Base-by-base conservation (phyloP, 2,329 filamentous ascomycete genomes). In the Sporothrix variecibatus region DNA sequence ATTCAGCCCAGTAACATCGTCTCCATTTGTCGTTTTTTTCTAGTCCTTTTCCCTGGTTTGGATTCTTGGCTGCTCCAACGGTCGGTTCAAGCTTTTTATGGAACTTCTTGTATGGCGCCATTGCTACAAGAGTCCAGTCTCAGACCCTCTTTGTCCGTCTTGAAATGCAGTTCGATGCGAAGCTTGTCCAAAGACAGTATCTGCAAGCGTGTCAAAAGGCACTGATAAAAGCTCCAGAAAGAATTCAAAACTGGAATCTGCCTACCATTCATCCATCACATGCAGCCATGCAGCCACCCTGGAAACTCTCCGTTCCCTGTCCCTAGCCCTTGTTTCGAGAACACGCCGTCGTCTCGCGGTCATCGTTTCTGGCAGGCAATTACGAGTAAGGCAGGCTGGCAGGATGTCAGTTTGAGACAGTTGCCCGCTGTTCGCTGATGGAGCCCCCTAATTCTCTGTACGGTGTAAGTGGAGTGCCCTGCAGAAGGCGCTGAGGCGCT, bases 151-250 rank as follows among this genome's bases (percentile, higher is more conserved):
- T 49, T 9, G 8, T 6, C 20, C 43, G 43, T 49, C 43, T 49
- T 49, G 4, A 17, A 49, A 15, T 26, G 38, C 62, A 28, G 62
- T 4, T 38, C 38, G 62, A 40, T n/a, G 9, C 38, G 31, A 43
- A 65, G 43, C 65, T 53, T 69, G 43, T 51, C 26, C 46, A 69
- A 53, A 69, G 46, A 56, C 67, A 38, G 46, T 56, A 69, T 69
- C 46, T 69, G 20, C 46, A 69, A 38, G 28, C 46, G 67, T 40
- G 67, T 3, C 28, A 17, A 12, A n/a, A 40, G 38, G 38, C 12
- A 12, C n/a, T 28, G 23, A 56, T 2, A 9, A 7, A n/a, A 12
- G 28, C 3, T 26, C 3, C 2, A 28, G 4, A 56, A 1, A 4
- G 23, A 46, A n/a, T n/a, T 46, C 9, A 23, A 67, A 64, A 40